Evolutionary conservation across 495 filamentous ascomycete species (phyloP), one percentile per base, ranked within the genome.

Genomic region (Terfezia claveryi): DNA sequence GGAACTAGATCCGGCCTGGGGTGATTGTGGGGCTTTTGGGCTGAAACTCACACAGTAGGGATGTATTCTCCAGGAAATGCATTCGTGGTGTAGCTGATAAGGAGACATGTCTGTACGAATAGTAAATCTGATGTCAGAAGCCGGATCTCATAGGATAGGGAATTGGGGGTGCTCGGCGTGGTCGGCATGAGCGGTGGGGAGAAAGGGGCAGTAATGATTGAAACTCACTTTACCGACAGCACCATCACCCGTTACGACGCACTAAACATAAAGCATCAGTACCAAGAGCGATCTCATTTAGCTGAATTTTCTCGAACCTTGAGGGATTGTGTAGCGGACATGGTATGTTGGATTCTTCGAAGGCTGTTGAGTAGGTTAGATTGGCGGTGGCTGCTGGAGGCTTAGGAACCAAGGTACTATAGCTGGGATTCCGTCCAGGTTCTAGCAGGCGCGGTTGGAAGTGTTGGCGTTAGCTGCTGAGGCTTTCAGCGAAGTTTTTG

Each of bases 11-110:
- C 27, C 27, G 27, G 27, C 27, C 27, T 32, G 2, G 27, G 36
- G 49, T 16, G 50, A 56, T 56, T 46, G 41, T 46, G 41, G 41
- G 17, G 41, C 17, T 46, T 46, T 46, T 5, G 17, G n/a, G 56
- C 49, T 52, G 51, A 51, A 53, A 80, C 85, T 74, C 72, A 96
- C 89, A 96, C 92, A 57, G 91, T 98, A 61, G 91, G 91, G 66
- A 98, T 95, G 67, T 98, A 98, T 74, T 98, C 91, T 60, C 91
- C 91, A 14, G 91, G 91, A 69, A 98, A 98, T 44, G 91, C 91
- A 74, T 98, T 98, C 52, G 91, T 98, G 41, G 91, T 96, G 69
- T 96, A 96, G 17, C 91, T 96, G 66, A 98, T 98, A 61, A 98
- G 81, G 55, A 98, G 82, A 73, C 91, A 98, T 74, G 91, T 98